Evolutionary conservation across 2,329 filamentous ascomycete species (phyloP), one percentile per base, ranked within the genome.

Genomic region (Purpureocillium lavendulum): DNA sequence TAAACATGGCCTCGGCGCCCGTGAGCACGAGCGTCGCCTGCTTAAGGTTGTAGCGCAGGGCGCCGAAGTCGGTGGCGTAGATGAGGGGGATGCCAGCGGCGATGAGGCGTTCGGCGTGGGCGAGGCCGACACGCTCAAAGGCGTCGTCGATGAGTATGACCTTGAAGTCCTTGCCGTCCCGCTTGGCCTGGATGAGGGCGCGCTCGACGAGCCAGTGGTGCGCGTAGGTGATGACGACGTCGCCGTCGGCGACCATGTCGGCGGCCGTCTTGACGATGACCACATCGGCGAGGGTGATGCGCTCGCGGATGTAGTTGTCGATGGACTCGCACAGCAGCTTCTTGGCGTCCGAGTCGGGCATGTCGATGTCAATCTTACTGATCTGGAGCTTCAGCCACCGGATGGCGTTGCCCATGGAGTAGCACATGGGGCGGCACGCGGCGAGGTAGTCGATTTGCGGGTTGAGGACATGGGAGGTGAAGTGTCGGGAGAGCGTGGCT

Each of bases 341-440:
- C 65, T 95, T 96, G 18, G 89, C 89, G 35, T 86, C 80, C 15
- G 77, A 67, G 57, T 98, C 90, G 24, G 86, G 80, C 2, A 83
- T 77, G 50, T 89, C 84, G 31, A 90, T 87, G 53, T 96, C 88
- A 42, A 96, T 82, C 51, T 87, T 87, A 53, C 87, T 84, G 56
- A 98, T 90, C 54, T 87, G 80, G 35, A 95, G 78, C 69, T 98
- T 98, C 36, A 98, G 74, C 73, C 88, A 90, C 40, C 92, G 80
- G 57, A 98, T 94, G 29, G 88, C 88, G 60, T 97, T 98, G 44
- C 92, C 92, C 82, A 97, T 95, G 45, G 87, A 87, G 62, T 95
- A 92, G 49, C 87, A 94, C 65, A 98, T 85, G 28, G 92, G 89
- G n/a, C 92, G 82, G 56, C 89, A 96, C 49, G 87, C 87, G 44